Evolutionary conservation across 2,329 filamentous ascomycete species (phyloP), one percentile per base, ranked within the genome.

Genomic region (Aspergillus neoniger): DNA sequence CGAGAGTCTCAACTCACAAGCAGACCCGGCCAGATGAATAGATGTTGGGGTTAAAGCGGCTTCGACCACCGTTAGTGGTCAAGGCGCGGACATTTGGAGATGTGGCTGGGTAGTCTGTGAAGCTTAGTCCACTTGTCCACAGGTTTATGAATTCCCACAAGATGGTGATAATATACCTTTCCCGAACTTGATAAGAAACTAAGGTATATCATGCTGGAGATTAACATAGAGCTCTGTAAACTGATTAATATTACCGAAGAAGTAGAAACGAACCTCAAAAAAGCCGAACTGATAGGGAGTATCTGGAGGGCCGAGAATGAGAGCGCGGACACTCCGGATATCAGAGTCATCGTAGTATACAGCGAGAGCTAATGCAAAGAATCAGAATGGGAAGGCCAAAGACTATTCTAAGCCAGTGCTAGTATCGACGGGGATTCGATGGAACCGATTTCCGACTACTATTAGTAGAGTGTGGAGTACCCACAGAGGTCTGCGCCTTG

Each of bases 251-350:
- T 17, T 23, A 19, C 15, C n/a, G 14, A 8, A 57, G 4, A 39
- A 28, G 19, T 7, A 10, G 21, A 41, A 23, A 51, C 30, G 15
- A 49, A 95, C 92, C 84, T 98, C 92, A 73, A 96, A 98, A 79
- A 97, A 97, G 3, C 95, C 95, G 72, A 96, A 97, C 76, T 97
- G 93, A 76, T 99, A 99, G 0, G 94, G 93, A 0, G 93, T 96
- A 69, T 95, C 93, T 65, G 94, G 92, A 23, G 95, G 94, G 0
- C 95, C 95, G 67, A 98, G 87, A 70, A 98, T 94, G 65, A 98
- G 77, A 52, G 93, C 92, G 73, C 88, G 90, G 53, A 98, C 89
- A 73, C 91, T 90, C 58, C 93, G 90, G 62, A 98, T 91, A 76
- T 99, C 92, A 67, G 88, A 84, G 77, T 98, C 95, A 55, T 90